Conservation (phyloP, 331 rosid genomes). For the Cydonia oblonga region DNA sequence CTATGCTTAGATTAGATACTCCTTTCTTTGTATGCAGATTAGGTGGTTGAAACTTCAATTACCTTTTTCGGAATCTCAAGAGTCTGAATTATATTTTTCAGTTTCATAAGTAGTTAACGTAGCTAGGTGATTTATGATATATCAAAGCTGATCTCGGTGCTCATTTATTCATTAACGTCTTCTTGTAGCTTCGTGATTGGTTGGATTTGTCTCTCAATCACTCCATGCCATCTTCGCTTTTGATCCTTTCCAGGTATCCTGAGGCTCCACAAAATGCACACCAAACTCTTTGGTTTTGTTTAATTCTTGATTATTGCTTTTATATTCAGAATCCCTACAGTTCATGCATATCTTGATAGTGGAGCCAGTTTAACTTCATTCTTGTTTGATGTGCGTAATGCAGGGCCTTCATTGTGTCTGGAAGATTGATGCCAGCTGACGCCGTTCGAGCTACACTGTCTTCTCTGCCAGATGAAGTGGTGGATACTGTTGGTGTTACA, state of each 20-base stretch:
- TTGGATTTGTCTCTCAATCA: slow-evolving; percentile 89
- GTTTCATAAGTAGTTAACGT: neutral
- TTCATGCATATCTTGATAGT: neutral
- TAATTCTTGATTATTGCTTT: neutral
- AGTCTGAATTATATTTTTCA: neutral
- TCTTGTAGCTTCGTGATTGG: slow-evolving; percentile 84
- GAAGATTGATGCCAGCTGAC: slow-evolving; percentile 79
- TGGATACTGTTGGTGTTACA: slow-evolving; percentile 80
- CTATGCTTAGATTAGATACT: neutral
- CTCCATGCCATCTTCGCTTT: slow-evolving; percentile 89
- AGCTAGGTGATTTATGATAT: neutral
- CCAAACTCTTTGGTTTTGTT: neutral
- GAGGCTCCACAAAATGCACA: neutral
- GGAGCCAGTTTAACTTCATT: neutral
- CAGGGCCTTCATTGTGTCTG: slow-evolving; percentile 82
- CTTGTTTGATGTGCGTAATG: neutral
- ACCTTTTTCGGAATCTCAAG: neutral
- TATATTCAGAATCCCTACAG: neutral
- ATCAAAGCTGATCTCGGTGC: neutral
- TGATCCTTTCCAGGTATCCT: slow-evolving; percentile 89
- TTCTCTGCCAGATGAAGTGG: slow-evolving; percentile 96
- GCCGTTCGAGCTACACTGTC: slow-evolving; percentile 85
- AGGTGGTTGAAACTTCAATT: neutral
- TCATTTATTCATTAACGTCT: slow-evolving; percentile 10
- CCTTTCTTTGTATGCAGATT: neutral